Evolutionary conservation across 2,329 filamentous ascomycete genomes (phyloP).

Genomic region (Penicillium sp.): DNA sequence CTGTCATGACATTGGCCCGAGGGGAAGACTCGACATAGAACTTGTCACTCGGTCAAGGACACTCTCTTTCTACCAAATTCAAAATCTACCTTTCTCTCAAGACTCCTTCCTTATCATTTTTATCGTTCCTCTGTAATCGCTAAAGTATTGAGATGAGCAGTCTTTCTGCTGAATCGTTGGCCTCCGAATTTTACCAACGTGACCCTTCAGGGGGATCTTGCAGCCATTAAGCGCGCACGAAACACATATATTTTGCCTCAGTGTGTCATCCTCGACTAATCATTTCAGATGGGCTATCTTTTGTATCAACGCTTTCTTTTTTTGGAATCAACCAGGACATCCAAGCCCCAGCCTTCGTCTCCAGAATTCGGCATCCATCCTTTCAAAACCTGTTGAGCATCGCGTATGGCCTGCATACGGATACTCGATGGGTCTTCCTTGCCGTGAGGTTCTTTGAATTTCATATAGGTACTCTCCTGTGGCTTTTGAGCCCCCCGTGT

Average conservation of each 20-base stretch:
- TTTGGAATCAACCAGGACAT: slow-evolving; percentile 32
- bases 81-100: too few relatives aligned
- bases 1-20: too few relatives aligned
- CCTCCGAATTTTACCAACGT: too few relatives aligned
- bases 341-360: slow-evolving; percentile 41
- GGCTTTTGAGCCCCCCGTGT: not conserved
- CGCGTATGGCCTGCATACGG: slow-evolving; percentile 30
- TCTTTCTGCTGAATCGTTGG: too few relatives aligned
- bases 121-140: too few relatives aligned
- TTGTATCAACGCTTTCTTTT: slow-evolving; percentile 28
- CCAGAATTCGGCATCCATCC: slow-evolving; percentile 42
- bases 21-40: not conserved
- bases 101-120: too few relatives aligned
- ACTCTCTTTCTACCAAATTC: not conserved
- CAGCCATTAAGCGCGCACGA: too few relatives aligned
- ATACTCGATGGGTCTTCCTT: slow-evolving; percentile 13
- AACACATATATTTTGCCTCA: too few relatives aligned
- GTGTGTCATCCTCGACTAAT: not conserved
- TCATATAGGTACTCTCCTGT: slow-evolving; percentile 28
- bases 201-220: too few relatives aligned
- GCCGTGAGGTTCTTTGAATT: slow-evolving; percentile 28
- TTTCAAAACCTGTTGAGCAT: slow-evolving; percentile 34
- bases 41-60: not conserved
- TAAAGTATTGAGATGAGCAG: too few relatives aligned
- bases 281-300: not conserved